Evolutionary conservation across 2,329 filamentous ascomycete genomes (phyloP).

Genomic region (Elsinoe ampelina): DNA sequence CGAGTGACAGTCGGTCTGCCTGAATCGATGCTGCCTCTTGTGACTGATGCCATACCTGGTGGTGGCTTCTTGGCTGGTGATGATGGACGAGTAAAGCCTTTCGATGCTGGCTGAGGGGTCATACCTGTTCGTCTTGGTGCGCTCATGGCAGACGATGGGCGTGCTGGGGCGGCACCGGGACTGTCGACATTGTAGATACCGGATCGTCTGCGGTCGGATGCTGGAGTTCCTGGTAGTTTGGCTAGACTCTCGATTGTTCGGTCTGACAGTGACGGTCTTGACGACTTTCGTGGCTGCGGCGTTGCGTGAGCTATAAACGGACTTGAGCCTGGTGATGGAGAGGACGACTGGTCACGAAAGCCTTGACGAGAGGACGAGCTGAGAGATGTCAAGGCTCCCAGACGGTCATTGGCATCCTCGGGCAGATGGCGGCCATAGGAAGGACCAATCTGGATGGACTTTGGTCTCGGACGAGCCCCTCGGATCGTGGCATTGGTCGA

Average conservation of each 20-base stretch:
- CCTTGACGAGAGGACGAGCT: conserved; percentile 33
- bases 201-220: conserved; percentile 55
- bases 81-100: conserved; percentile 20
- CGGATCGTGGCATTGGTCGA: conserved; percentile 18
- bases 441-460: conserved; percentile 5
- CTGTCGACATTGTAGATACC: conserved; percentile 63
- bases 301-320: conserved; percentile 18
- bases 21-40: background rate
- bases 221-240: conserved; percentile 68
- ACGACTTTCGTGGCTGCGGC: conserved; percentile 28
- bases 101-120: conserved; percentile 31
- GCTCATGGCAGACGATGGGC: conserved; percentile 53
- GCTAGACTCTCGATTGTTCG: conserved; percentile 78
- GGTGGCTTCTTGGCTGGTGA: conserved; percentile 26
- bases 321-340: conserved; percentile 15
- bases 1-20: background rate
- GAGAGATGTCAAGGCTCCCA: conserved; percentile 36
- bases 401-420: conserved; percentile 30
- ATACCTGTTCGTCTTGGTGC: conserved; percentile 42
- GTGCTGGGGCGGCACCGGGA: conserved; percentile 50
- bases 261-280: conserved; percentile 59
- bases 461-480: conserved; percentile 7
- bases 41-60: background rate
- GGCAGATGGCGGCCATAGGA: conserved; percentile 17
- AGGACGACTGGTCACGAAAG: conserved; percentile 22